These are phyloP conservation scores for Paramecium tetraurelia DNA, from an alignment of 73 alveolate genomes.

Conservation along the genomic window DNA sequence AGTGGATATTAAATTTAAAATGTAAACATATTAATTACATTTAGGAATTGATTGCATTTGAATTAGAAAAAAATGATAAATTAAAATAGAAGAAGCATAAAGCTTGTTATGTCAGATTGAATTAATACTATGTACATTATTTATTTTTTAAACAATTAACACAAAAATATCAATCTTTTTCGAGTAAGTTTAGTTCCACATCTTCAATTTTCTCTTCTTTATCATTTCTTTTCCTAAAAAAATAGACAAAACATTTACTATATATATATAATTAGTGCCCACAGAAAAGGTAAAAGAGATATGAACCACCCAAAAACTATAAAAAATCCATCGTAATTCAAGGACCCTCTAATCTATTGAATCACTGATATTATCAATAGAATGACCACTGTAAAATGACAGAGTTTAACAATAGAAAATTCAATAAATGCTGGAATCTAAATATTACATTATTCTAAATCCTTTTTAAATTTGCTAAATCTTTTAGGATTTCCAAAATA, in stretches of 20 bases:
- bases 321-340: neutral
- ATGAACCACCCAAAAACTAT: constrained; percentile 24
- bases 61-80: neutral
- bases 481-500: neutral
- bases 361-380: neutral
- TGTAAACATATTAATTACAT: neutral
- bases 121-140: neutral
- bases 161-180: neutral
- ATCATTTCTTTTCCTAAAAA: neutral
- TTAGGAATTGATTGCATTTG: neutral
- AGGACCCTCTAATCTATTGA: neutral
- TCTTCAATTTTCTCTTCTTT: neutral
- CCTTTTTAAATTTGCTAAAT: neutral
- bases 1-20: neutral
- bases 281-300: neutral
- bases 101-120: neutral
- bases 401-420: neutral
- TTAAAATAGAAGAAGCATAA: neutral
- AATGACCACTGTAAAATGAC: neutral
- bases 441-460: neutral
- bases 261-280: neutral
- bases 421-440: neutral
- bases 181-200: neutral
- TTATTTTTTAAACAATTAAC: neutral
- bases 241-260: neutral